phyloP scores from a whole-genome alignment of 2,329 filamentous ascomycete species.

The Talaromyces marneffei region DNA sequence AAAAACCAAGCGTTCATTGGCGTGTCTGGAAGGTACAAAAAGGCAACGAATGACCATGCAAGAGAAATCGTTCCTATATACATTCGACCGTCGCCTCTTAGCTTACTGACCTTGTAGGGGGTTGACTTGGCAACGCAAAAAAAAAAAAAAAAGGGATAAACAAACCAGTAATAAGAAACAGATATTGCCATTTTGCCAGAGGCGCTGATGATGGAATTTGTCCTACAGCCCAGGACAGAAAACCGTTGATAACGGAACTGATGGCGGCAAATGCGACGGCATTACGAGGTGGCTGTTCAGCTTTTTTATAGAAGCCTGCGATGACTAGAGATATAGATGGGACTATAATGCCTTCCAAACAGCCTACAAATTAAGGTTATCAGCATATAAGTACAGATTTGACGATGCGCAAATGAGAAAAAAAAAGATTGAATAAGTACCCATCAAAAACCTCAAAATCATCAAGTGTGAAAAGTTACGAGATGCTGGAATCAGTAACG shows the following conservation, averaged over 20 bases:
- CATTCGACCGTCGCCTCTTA: background rate
- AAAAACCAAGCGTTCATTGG: slow-evolving; percentile 52
- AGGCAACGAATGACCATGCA: slow-evolving; percentile 46
- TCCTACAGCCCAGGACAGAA: slow-evolving; percentile 48
- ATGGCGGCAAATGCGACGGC: slow-evolving; percentile 35
- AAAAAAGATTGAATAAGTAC: slow-evolving; percentile 16
- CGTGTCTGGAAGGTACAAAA: slow-evolving; percentile 40
- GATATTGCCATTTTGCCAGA: slow-evolving; percentile 52
- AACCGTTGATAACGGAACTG: slow-evolving; percentile 26
- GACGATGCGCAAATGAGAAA: background rate
- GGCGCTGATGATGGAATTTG: slow-evolving; percentile 41
- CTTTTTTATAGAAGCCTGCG: slow-evolving; percentile 36
- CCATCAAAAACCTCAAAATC: slow-evolving; percentile 29
- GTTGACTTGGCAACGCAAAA: background rate
- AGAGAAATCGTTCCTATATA: slow-evolving; percentile 37
- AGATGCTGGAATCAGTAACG: slow-evolving; percentile 11
- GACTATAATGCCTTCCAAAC: slow-evolving; percentile 31
- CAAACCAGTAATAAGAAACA: slow-evolving; percentile 50
- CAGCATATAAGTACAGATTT: background rate
- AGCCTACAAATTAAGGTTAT: slow-evolving; percentile 12
- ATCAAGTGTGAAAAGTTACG: slow-evolving; percentile 11
- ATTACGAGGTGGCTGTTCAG: slow-evolving; percentile 33
- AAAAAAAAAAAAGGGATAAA: background rate
- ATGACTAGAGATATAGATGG: slow-evolving; percentile 33
- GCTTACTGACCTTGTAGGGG: background rate